Evolutionary conservation across 73 alveolate species (phyloP).

Genomic region (Uronychia binucleata): DNA sequence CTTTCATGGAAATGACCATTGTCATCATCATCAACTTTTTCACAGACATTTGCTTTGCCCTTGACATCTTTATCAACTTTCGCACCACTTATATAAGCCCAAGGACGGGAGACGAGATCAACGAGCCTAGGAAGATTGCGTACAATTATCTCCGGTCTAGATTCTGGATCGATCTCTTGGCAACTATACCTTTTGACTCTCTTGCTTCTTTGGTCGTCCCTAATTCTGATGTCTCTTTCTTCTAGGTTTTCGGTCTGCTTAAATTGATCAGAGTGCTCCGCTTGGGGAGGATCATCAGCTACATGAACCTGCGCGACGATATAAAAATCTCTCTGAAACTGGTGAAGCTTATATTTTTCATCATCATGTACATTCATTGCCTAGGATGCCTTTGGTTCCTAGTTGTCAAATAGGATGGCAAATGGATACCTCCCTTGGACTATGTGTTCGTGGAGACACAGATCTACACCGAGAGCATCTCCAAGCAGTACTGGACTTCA

Average conservation of each 20-base stretch:
- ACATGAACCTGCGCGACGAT: constrained; percentile 2
- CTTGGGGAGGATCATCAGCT: constrained; percentile 5
- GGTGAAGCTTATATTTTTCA: background rate
- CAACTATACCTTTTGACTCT: constrained; percentile 31
- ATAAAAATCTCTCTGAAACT: constrained; percentile 4
- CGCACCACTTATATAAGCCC: constrained; percentile 40
- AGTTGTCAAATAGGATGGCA: background rate
- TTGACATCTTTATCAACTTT: constrained; percentile 38
- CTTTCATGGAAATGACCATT: background rate
- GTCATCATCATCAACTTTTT: constrained; percentile 9
- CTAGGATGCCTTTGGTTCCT: constrained; percentile 19
- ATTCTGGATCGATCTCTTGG: constrained; percentile 30
- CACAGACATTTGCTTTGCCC: constrained; percentile 22
- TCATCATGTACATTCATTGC: constrained; percentile 10
- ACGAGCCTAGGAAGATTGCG: constrained; percentile 7
- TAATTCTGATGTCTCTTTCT: background rate
- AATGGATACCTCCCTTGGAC: constrained; percentile 34
- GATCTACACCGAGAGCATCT: background rate
- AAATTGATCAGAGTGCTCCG: constrained; percentile 14
- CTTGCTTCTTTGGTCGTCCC: background rate
- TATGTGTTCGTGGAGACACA: constrained; percentile 3
- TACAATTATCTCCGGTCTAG: constrained; percentile 5
- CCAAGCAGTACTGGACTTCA: constrained; percentile 8
- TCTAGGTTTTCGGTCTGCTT: constrained; percentile 3
- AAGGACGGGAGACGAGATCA: constrained; percentile 40